Percentiles rank a stretch among this genome's conserved stretches.
These are phyloP conservation scores for Tephrocybe sp. DNA, from an alignment of 768 basidiomycete species.

Conservation along the genomic window DNA sequence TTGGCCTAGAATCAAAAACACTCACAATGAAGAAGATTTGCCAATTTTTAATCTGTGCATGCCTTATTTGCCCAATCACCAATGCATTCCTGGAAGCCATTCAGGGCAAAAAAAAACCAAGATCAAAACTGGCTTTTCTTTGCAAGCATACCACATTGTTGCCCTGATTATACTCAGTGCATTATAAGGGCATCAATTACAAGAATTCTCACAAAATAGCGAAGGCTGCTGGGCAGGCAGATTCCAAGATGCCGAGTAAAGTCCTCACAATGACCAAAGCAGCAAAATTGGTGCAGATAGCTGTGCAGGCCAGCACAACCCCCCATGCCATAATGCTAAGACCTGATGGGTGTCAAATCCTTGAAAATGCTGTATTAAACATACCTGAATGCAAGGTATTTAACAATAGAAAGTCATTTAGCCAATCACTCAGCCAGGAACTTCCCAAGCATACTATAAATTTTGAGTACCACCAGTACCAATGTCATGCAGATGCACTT, in stretches of 20 bases:
- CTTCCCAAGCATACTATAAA: conserved; percentile 39
- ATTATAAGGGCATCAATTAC: no score
- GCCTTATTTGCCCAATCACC: conserved; percentile 44
- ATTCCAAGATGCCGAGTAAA: conserved; percentile 49
- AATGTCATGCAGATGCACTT: no score
- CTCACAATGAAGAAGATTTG: conserved; percentile 45
- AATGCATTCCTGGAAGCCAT: conserved; percentile 48
- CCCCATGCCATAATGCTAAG: conserved; percentile 42
- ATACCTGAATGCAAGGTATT: conserved; percentile 45
- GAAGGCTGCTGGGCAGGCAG: conserved; percentile 47
- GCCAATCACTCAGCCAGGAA: conserved; percentile 50
- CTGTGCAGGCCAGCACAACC: conserved; percentile 46
- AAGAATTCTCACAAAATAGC: conserved; percentile 35
- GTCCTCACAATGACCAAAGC: conserved; percentile 47
- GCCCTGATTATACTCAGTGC: no score
- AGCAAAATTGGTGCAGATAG: conserved; percentile 44
- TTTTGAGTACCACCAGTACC: no score
- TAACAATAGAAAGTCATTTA: conserved; percentile 48
- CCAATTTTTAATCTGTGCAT: conserved; percentile 47
- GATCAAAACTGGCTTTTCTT: conserved; percentile 49
- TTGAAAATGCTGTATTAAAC: conserved; percentile 14
- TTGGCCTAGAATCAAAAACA: background rate
- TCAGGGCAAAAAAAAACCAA: conserved; percentile 46
- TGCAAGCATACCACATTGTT: conserved; percentile 53
- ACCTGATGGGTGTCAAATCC: no score